These are phyloP conservation scores for Schizosaccharomyces osmophilus DNA, from an alignment of 805 yeast species.

Conservation along the genomic window DNA sequence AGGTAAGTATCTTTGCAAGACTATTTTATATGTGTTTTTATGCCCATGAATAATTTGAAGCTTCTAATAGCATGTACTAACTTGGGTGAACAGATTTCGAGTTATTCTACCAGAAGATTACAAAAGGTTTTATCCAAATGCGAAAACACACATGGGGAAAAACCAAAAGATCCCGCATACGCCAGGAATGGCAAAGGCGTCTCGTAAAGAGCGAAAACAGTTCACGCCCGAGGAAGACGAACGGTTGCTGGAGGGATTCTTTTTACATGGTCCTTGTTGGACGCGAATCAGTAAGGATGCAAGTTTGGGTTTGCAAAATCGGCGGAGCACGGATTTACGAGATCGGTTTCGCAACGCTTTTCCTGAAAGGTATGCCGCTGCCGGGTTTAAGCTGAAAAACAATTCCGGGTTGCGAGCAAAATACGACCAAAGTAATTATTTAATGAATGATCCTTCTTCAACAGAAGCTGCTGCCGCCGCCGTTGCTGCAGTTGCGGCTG, in stretches of 20 bases:
- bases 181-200: conserved; percentile 17
- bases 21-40: neutral
- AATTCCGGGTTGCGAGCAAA: neutral
- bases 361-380: conserved; percentile 20
- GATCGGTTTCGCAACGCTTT: conserved; percentile 22
- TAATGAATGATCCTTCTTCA: conserved; percentile 8
- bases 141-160: conserved; percentile 18
- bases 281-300: conserved; percentile 21
- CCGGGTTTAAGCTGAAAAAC: conserved; percentile 16
- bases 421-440: neutral
- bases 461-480: conserved; percentile 11
- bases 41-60: too few species aligned
- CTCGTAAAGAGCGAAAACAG: conserved; percentile 20
- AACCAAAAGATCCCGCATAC: conserved; percentile 8
- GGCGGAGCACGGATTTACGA: conserved; percentile 21
- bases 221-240: conserved; percentile 21
- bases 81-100: conserved; percentile 13
- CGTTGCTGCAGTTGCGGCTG: conserved; percentile 7
- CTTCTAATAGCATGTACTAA: too few species aligned
- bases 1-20: conserved; percentile 2
- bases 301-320: conserved; percentile 15
- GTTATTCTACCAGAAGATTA: conserved; percentile 23
- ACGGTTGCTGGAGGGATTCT: conserved; percentile 19
- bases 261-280: conserved; percentile 22
- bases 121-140: conserved; percentile 21